These are phyloP conservation scores for Cryptosporidium muris DNA, from an alignment of 169 alveolate species.

Conservation along the genomic window DNA sequence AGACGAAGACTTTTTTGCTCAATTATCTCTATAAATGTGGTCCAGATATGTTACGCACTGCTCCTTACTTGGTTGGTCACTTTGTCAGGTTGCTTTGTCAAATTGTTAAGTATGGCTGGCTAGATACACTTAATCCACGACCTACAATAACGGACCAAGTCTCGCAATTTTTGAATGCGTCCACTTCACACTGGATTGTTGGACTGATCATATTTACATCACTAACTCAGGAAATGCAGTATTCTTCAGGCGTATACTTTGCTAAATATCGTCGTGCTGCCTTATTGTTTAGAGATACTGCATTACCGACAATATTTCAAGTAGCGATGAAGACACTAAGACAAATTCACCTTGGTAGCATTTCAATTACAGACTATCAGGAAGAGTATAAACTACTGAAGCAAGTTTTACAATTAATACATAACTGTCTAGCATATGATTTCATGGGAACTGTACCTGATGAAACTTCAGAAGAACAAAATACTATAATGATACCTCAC, in stretches of 20 bases:
- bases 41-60: conserved; percentile 87
- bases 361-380: conserved; percentile 71
- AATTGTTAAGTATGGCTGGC: conserved; percentile 87
- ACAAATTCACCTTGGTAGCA: conserved; percentile 43
- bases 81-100: conserved; percentile 87
- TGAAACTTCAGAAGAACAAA: conserved; percentile 93
- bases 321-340: conserved; percentile 79
- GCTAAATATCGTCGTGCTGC: conserved; percentile 91
- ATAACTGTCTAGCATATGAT: conserved; percentile 89
- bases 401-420: conserved; percentile 89
- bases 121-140: conserved; percentile 84
- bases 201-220: conserved; percentile 90
- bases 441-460: conserved; percentile 94
- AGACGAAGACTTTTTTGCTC: conserved; percentile 85
- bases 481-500: conserved; percentile 92
- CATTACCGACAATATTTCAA: conserved; percentile 86
- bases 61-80: conserved; percentile 89
- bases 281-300: conserved; percentile 90
- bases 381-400: conserved; percentile 83
- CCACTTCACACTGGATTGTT: conserved; percentile 92
- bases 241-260: conserved; percentile 82
- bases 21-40: conserved; percentile 89
- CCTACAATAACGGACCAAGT: conserved; percentile 79
- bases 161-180: conserved; percentile 82
- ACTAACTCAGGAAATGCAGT: conserved; percentile 86